These are phyloP conservation scores for Psidium guajava DNA, from an alignment of 345 rosid genomes.

Conservation along the genomic window DNA sequence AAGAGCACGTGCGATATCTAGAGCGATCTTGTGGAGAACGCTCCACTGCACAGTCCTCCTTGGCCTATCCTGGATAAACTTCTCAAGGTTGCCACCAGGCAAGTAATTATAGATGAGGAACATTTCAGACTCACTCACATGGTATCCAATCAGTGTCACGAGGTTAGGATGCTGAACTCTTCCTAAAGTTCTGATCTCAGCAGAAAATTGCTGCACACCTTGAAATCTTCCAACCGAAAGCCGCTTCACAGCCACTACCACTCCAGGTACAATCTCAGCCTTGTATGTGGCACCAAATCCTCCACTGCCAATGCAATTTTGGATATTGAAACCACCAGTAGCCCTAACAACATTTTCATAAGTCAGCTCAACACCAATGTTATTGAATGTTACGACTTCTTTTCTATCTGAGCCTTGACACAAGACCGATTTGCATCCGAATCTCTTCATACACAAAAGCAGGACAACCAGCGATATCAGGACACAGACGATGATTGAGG, in stretches of 20 bases:
- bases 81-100: constrained; percentile 46
- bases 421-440: constrained; percentile 16
- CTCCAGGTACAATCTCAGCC: constrained; percentile 36
- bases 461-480: constrained; percentile 18
- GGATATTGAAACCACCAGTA: constrained; percentile 33
- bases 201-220: constrained; percentile 42
- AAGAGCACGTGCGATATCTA: constrained; percentile 43
- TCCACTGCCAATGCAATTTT: constrained; percentile 42
- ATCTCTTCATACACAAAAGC: constrained; percentile 24
- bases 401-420: constrained; percentile 24
- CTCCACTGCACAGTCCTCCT: constrained; percentile 27
- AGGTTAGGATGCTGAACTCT: constrained; percentile 41
- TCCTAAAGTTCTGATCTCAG: constrained; percentile 42
- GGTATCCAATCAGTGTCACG: constrained; percentile 40
- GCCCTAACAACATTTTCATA: constrained; percentile 44
- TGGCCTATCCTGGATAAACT: constrained; percentile 35
- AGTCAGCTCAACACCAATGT: constrained; percentile 26
- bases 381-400: constrained; percentile 29
- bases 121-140: constrained; percentile 40
- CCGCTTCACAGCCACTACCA: constrained; percentile 40
- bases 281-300: constrained; percentile 48
- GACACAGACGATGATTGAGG: constrained; percentile 17
- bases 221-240: constrained; percentile 44
- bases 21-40: constrained; percentile 43
- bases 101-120: constrained; percentile 40